phyloP scores from a whole-genome alignment of 1,284 basidiomycete genomes.

The Ceratorhiza oryzae-sativae region DNA sequence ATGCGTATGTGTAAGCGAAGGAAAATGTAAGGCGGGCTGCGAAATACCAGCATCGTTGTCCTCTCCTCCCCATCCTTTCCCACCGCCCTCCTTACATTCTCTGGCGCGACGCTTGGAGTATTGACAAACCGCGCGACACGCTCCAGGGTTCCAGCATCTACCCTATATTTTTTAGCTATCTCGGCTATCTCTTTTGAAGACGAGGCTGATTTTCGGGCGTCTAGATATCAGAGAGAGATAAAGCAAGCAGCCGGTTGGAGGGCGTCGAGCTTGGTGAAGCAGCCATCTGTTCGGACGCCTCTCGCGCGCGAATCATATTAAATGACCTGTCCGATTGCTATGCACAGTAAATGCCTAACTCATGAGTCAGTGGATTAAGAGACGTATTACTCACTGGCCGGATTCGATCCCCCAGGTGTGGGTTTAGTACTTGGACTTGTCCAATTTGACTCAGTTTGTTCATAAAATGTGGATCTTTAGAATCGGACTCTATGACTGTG shows the following conservation, averaged over 20 bases:
- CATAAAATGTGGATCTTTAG: slow-evolving; percentile 77
- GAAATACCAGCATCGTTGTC: slow-evolving; percentile 62
- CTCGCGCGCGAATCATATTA: slow-evolving; percentile 60
- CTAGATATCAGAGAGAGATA: slow-evolving; percentile 68
- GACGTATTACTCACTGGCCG: slow-evolving; percentile 58
- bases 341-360: slow-evolving; percentile 40
- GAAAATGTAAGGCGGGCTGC: background rate
- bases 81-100: slow-evolving; percentile 57
- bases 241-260: slow-evolving; percentile 62
- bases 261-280: slow-evolving; percentile 49
- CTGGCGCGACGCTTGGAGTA: slow-evolving; percentile 69
- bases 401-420: slow-evolving; percentile 63
- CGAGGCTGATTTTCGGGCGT: slow-evolving; percentile 65
- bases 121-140: slow-evolving; percentile 69
- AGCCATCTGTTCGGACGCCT: slow-evolving; percentile 63
- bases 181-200: slow-evolving; percentile 57
- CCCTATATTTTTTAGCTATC: slow-evolving; percentile 63
- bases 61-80: slow-evolving; percentile 67
- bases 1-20: too few species aligned
- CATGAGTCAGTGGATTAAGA: slow-evolving; percentile 2
- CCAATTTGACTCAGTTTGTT: slow-evolving; percentile 74
- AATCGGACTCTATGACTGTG: slow-evolving; percentile 72
- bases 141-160: slow-evolving; percentile 65
- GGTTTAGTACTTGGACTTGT: slow-evolving; percentile 68
- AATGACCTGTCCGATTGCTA: slow-evolving; percentile 51